These are phyloP conservation scores for Zea luxurians DNA, from an alignment of 176 grass and related monocot species.

Conservation along the genomic window DNA sequence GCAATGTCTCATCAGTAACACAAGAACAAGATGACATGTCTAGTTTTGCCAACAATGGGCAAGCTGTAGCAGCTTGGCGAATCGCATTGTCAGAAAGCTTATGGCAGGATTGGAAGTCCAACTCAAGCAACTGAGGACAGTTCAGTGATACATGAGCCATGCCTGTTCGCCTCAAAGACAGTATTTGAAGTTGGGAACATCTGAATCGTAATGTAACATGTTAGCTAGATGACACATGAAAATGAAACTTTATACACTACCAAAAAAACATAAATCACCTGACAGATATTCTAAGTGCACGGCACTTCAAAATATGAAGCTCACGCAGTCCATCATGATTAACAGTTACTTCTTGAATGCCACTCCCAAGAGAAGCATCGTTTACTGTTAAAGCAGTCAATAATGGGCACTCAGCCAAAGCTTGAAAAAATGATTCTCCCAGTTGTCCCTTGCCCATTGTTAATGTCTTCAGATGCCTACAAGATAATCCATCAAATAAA, in stretches of 20 bases:
- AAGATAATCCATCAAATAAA: slow-evolving; percentile 14
- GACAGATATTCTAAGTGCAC: slow-evolving; percentile 76
- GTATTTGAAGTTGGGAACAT: slow-evolving; percentile 69
- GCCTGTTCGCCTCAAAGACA: slow-evolving; percentile 78
- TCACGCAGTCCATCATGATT: slow-evolving; percentile 72
- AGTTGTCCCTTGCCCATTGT: slow-evolving; percentile 74
- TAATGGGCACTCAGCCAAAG: slow-evolving; percentile 58
- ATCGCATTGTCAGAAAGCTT: slow-evolving; percentile 93
- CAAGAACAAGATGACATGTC: slow-evolving; percentile 90
- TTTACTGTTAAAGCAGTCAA: slow-evolving; percentile 66
- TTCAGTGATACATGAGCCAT: slow-evolving; percentile 85
- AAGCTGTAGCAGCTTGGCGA: slow-evolving; percentile 75
- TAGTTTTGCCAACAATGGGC: slow-evolving; percentile 61
- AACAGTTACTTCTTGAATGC: slow-evolving; percentile 79
- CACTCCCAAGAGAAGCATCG: slow-evolving; percentile 78
- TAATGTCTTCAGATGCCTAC: slow-evolving; percentile 72
- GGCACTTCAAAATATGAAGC: slow-evolving; percentile 82
- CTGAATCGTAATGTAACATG: slow-evolving; percentile 46
- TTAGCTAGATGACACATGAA: slow-evolving; percentile 21
- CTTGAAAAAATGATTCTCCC: slow-evolving; percentile 74
- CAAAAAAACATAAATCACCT: slow-evolving; percentile 53
- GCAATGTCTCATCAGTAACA: slow-evolving; percentile 89
- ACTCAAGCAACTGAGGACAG: slow-evolving; percentile 76
- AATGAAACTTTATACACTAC: neutral
- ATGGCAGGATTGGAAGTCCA: slow-evolving; percentile 85